phyloP scores from a whole-genome alignment of 345 rosid genomes.

The Pugionium cornutum region DNA sequence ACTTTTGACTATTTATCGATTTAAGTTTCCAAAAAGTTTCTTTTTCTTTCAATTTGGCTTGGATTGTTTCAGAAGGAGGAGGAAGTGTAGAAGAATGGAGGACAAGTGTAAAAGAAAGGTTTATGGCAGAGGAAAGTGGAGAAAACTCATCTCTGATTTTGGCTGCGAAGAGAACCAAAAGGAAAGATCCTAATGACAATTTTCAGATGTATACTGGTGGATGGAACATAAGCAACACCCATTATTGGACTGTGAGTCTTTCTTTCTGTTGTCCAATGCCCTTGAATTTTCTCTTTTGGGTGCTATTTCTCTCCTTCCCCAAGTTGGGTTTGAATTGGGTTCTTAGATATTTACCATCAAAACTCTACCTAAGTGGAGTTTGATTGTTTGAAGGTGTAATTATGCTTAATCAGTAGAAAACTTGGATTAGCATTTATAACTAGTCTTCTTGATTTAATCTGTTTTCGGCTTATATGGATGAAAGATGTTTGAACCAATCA shows the following conservation, averaged over 20 bases:
- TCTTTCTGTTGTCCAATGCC: constrained; percentile 27
- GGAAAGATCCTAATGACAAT: constrained; percentile 64
- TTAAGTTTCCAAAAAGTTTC: not conserved
- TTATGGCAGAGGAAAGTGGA: constrained; percentile 49
- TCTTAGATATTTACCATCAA: not conserved
- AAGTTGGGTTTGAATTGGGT: constrained; percentile 20
- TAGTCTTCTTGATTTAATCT: not conserved
- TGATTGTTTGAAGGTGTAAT: not conserved
- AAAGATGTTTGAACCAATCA: constrained; percentile 7
- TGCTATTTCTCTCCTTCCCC: not conserved
- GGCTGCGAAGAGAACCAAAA: constrained; percentile 67
- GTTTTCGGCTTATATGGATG: not conserved
- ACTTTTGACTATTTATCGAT: not conserved
- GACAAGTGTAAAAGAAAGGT: constrained; percentile 49
- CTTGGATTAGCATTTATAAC: not conserved
- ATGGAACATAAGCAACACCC: constrained; percentile 76
- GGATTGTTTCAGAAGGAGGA: constrained; percentile 26
- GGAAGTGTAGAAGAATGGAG: constrained; percentile 44
- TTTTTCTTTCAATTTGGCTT: constrained; percentile 10
- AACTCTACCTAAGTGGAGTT: not conserved
- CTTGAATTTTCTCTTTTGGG: not conserved
- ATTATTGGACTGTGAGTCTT: constrained; percentile 90
- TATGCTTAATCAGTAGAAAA: constrained; percentile 3
- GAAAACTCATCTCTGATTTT: constrained; percentile 59
- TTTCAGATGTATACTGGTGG: constrained; percentile 72